Evolutionary conservation across 2,329 filamentous ascomycete genomes (phyloP), one percentile per base, ranked within the genome.

Genomic region (Botrytis aclada): DNA sequence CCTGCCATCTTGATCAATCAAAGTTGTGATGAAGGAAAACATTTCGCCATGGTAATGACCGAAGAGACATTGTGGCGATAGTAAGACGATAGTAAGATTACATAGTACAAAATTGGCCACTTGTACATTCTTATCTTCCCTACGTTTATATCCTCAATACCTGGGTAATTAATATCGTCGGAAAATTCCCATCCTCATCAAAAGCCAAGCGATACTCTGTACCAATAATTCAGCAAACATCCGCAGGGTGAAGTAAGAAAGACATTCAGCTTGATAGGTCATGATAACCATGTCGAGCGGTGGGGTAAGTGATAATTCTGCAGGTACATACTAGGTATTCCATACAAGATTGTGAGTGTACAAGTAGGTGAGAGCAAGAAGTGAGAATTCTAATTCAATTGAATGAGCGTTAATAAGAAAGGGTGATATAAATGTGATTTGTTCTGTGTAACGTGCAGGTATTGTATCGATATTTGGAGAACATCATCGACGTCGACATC

Each of bases 261-360:
- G 14, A 69, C 37, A 58, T 43, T 58, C 65, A 58, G 47, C 47
- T 69, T 22, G 47, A 37, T 18, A 16, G 32, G 45, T 16, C 1
- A 56, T 69, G 25, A 69, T 12, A 65, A 65, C 47, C 65, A 69
- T 69, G 65, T 69, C 47, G 4, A 41, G 65, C 65, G 41, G 45
- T 67, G 62, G 41, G 37, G 60, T 4, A 20, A 32, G 61, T 39
- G n/a, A 29, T 43, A 64, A 29, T 25, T 34, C 41, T 64, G 41
- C 62, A 64, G 62, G 62, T 65, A 47, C 20, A 41, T 41, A 41
- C 16, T 41, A 41, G 39, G 39, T 39, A 14, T 39, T 0, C 12
- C 10, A 39, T 39, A 39, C 14, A 12, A 39, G 2, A 39, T 39
- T 12, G 39, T 39, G 12, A 41, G 2, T 41, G n/a, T n/a, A n/a